These are phyloP conservation scores for Ostreobium quekettii DNA, from an alignment of 139 green algal species.

Conservation along the genomic window DNA sequence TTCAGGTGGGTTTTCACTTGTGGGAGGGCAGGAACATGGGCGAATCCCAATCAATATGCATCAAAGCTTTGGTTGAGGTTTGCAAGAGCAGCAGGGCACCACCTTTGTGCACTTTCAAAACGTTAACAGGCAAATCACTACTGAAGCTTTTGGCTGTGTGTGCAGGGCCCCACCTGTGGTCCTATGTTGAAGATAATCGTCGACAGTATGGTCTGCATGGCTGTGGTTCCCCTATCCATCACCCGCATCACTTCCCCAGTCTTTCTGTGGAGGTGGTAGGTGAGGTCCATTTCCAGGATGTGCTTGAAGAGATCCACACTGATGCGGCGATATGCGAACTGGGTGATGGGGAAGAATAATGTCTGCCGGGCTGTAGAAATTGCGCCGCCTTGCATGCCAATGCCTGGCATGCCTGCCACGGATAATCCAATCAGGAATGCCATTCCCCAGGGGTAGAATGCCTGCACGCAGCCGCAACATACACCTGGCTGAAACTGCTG, in stretches of 20 bases:
- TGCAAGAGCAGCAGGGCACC: no score
- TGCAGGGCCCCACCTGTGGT: slow-evolving; percentile 50
- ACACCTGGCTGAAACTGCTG: background rate
- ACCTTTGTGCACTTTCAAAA: no score
- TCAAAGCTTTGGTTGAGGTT: no score
- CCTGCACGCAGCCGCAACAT: background rate
- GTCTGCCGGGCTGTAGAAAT: background rate
- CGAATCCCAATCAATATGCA: no score
- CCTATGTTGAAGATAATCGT: slow-evolving; percentile 70
- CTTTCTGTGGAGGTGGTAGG: slow-evolving; percentile 79
- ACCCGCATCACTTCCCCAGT: slow-evolving; percentile 72
- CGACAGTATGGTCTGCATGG: slow-evolving; percentile 54
- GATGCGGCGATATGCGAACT: slow-evolving; percentile 23
- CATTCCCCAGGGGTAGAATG: background rate
- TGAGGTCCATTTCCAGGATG: slow-evolving; percentile 63
- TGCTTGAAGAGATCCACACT: slow-evolving; percentile 69
- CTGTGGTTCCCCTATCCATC: slow-evolving; percentile 65
- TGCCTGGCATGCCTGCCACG: background rate
- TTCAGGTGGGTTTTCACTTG: no score
- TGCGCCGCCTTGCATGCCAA: background rate
- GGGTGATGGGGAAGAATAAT: slow-evolving; percentile 35
- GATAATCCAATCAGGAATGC: background rate
- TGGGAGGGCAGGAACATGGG: no score
- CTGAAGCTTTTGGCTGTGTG: no score
- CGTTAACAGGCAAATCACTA: no score